These are phyloP conservation scores for Fusarium armeniacum DNA, from an alignment of 2,329 filamentous ascomycete species.

Conservation along the genomic window DNA sequence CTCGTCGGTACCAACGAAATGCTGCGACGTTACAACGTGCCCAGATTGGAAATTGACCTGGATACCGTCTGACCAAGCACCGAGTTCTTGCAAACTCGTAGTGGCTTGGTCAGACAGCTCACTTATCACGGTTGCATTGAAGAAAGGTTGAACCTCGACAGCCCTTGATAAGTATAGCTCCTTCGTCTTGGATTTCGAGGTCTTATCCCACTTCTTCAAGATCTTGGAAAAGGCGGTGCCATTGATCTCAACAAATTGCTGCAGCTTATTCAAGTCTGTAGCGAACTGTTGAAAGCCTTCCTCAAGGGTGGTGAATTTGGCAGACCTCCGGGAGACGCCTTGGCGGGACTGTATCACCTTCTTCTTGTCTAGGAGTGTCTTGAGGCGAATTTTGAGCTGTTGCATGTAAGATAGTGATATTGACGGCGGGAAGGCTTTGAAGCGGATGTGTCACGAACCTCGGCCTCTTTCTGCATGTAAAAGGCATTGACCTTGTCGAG, in stretches of 20 bases:
- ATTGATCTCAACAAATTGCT: slow-evolving; percentile 99
- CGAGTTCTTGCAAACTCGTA: slow-evolving; percentile 93
- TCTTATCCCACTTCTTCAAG: slow-evolving; percentile 99
- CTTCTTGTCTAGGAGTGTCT: slow-evolving; percentile 95
- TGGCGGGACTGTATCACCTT: slow-evolving; percentile 86
- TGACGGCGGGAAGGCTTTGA: not conserved
- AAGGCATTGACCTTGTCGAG: slow-evolving; percentile 98
- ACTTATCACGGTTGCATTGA: slow-evolving; percentile 97
- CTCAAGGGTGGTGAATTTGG: slow-evolving; percentile 93
- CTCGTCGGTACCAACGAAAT: slow-evolving; percentile 82
- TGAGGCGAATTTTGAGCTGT: slow-evolving; percentile 92
- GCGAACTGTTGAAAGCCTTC: slow-evolving; percentile 98
- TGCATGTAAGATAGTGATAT: slow-evolving; percentile 29
- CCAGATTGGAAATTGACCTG: slow-evolving; percentile 85
- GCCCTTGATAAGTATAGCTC: slow-evolving; percentile 96
- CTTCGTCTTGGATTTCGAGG: slow-evolving; percentile 98
- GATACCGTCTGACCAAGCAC: slow-evolving; percentile 97
- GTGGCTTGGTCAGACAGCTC: slow-evolving; percentile 97
- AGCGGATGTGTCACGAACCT: slow-evolving; percentile 71
- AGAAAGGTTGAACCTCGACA: slow-evolving; percentile 97
- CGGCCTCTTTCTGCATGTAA: slow-evolving; percentile 97
- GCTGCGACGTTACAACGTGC: slow-evolving; percentile 75
- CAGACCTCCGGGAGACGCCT: slow-evolving; percentile 85
- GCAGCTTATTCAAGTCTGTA: slow-evolving; percentile 95
- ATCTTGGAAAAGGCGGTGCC: slow-evolving; percentile 99